phyloP scores from a whole-genome alignment of 129 eudicot genomes.

The Chrysanthemum seticuspe region DNA sequence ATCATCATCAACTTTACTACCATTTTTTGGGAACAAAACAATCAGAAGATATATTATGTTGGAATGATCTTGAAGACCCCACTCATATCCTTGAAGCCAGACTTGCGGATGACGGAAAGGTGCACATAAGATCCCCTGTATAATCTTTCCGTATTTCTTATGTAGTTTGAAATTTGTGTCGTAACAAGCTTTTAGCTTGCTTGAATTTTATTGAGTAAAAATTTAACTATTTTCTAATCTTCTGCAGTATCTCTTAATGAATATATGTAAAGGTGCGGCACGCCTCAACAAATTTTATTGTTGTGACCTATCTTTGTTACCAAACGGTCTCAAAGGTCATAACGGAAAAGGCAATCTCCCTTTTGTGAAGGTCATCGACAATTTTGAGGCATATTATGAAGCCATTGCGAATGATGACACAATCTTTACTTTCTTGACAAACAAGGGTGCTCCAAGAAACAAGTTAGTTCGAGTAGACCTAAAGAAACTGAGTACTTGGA shows the following conservation, averaged over 20 bases:
- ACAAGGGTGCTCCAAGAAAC: constrained; percentile 81
- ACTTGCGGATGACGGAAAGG: constrained; percentile 93
- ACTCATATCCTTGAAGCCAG: constrained; percentile 47
- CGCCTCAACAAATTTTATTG: constrained; percentile 73
- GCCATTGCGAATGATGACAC: constrained; percentile 69
- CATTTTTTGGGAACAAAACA: constrained; percentile 84
- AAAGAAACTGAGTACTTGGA: constrained; percentile 59
- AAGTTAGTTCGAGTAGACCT: constrained; percentile 69
- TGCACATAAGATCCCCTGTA: constrained; percentile 6
- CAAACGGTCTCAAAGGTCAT: constrained; percentile 60
- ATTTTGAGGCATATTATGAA: constrained; percentile 61
- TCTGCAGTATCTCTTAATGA: constrained; percentile 75
- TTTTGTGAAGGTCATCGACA: constrained; percentile 70
- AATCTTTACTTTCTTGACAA: constrained; percentile 72
- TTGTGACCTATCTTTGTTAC: constrained; percentile 57
- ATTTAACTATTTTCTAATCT: not conserved
- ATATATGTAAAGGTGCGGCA: constrained; percentile 51
- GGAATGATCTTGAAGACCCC: constrained; percentile 71
- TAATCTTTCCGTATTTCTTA: too few relatives aligned
- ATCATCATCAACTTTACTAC: constrained; percentile 67
- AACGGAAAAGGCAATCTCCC: constrained; percentile 55
- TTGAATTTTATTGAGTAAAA: not conserved
- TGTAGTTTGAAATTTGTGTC: not conserved
- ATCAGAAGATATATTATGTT: constrained; percentile 85
- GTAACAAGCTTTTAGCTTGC: not conserved